Conservation (phyloP, 768 basidiomycete genomes). For the Kwoniella europaea region DNA sequence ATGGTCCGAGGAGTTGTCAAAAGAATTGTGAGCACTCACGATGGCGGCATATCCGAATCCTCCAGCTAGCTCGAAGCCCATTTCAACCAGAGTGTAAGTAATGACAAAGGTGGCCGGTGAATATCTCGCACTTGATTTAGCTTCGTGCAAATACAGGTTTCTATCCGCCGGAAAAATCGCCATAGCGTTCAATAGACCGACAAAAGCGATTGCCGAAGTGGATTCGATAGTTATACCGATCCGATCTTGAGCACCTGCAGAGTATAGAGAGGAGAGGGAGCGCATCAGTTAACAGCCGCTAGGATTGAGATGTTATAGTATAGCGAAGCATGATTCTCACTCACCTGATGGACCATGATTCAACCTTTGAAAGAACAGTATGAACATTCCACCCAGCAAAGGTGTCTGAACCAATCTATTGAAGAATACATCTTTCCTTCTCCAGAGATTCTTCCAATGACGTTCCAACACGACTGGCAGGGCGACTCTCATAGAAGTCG, state of each 20-base stretch:
- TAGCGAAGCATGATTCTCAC: background rate
- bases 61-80: constrained; percentile 56
- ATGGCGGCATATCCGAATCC: constrained; percentile 49
- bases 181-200: constrained; percentile 58
- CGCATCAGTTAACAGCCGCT: background rate
- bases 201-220: constrained; percentile 57
- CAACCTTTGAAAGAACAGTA: constrained; percentile 59
- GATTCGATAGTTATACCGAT: constrained; percentile 59
- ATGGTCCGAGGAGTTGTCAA: background rate
- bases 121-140: constrained; percentile 59
- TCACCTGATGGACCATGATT: constrained; percentile 56
- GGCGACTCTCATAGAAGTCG: constrained; percentile 58
- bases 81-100: constrained; percentile 58
- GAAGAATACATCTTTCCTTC: constrained; percentile 58
- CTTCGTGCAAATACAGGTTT: constrained; percentile 62
- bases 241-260: constrained; percentile 59
- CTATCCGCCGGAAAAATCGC: constrained; percentile 62
- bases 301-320: background rate
- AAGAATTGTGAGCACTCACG: constrained; percentile 21
- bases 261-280: background rate
- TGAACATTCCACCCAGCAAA: constrained; percentile 50
- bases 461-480: constrained; percentile 60
- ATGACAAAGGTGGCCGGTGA: constrained; percentile 59
- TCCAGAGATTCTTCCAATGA: constrained; percentile 59
- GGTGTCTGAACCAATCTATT: constrained; percentile 49